Percentiles rank a stretch among this genome's conserved stretches.
Evolutionary conservation across 352 stramenopile species (phyloP).

Genomic region (Phytophthora cryptogea): DNA sequence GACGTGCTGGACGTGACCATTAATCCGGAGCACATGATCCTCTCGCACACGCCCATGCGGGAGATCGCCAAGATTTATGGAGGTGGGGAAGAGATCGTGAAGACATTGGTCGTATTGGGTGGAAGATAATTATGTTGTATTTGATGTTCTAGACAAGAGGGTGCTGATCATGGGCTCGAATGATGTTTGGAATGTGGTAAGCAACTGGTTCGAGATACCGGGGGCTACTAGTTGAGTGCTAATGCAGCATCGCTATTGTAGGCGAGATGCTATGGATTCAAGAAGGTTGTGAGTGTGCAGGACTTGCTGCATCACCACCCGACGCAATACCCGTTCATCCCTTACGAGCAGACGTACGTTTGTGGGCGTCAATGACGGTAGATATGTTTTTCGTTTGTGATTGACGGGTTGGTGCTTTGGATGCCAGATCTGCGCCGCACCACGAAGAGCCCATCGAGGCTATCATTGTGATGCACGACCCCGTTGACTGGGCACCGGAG

Average conservation of each 20-base stretch:
- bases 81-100: constrained; percentile 25
- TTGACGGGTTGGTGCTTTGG: not conserved
- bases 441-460: constrained; percentile 78
- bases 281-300: constrained; percentile 77
- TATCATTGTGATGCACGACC: constrained; percentile 92
- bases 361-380: not conserved
- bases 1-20: constrained; percentile 66
- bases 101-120: not conserved
- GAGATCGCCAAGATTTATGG: constrained; percentile 66
- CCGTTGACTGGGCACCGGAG: constrained; percentile 88
- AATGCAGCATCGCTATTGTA: constrained; percentile 10
- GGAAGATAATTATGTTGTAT: not conserved
- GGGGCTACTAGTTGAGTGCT: not conserved
- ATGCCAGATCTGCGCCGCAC: constrained; percentile 48
- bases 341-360: constrained; percentile 67
- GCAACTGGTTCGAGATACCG: constrained; percentile 1
- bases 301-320: constrained; percentile 75
- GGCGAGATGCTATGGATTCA: constrained; percentile 79
- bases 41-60: constrained; percentile 91
- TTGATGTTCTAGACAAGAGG: constrained; percentile 50
- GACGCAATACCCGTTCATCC: constrained; percentile 80
- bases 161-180: constrained; percentile 90
- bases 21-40: constrained; percentile 73
- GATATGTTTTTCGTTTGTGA: not conserved
- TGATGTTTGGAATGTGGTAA: constrained; percentile 79